Conservation (phyloP, 139 green algal genomes). For the Nannochloris sp. region DNA sequence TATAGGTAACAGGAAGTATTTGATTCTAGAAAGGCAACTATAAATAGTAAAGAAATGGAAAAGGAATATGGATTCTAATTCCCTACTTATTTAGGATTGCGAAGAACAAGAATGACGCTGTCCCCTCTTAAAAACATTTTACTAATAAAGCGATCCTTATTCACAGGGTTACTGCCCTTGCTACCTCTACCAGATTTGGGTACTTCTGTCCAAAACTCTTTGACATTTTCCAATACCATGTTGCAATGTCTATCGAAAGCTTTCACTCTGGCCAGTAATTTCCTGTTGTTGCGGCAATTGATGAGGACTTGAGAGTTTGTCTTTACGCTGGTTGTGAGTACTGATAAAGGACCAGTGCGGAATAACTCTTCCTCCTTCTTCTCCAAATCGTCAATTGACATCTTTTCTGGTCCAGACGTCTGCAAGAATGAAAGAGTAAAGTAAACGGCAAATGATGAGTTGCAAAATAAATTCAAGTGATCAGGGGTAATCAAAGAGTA, state of each 20-base stretch:
- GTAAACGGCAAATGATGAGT: neutral
- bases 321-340: constrained; percentile 92
- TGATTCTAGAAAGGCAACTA: no score
- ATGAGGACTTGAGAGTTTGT: constrained; percentile 97
- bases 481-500: no score
- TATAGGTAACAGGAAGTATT: no score
- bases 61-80: neutral
- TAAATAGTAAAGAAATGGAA: no score
- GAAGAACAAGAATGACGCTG: constrained; percentile 93
- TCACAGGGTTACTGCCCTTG: constrained; percentile 82
- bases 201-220: constrained; percentile 99
- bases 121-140: constrained; percentile 99
- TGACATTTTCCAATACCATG: constrained; percentile 99
- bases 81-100: constrained; percentile 75
- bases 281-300: constrained; percentile 98
- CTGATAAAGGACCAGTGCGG: constrained; percentile 83
- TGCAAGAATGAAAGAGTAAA: neutral
- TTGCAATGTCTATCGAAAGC: constrained; percentile 99
- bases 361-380: constrained; percentile 89
- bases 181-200: constrained; percentile 85
- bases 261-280: constrained; percentile 94
- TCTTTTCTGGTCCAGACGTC: constrained; percentile 1
- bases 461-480: neutral
- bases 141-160: constrained; percentile 95
- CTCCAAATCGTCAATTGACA: constrained; percentile 78